A percentile compares a stretch with the other conserved stretches of the same genome.
These are phyloP conservation scores for Aegilops tauschii DNA, from an alignment of 176 grass and related monocot species.

Conservation along the genomic window DNA sequence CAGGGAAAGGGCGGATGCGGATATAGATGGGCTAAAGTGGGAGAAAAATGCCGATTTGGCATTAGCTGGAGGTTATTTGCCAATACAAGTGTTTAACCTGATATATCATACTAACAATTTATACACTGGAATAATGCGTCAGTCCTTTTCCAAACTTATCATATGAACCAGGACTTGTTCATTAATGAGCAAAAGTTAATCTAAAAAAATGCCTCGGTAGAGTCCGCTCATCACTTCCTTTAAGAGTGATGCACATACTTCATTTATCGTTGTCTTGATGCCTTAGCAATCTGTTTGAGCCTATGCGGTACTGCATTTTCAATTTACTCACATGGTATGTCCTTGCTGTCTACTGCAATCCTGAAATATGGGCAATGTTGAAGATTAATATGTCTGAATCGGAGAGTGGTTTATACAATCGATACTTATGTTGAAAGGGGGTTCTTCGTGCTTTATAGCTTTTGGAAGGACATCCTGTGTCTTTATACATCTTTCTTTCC, in stretches of 20 bases:
- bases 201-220: not conserved
- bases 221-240: not conserved
- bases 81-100: not conserved
- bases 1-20: not conserved
- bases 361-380: not conserved
- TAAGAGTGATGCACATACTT: not conserved
- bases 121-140: not conserved
- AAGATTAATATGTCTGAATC: not conserved
- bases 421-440: not conserved
- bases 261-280: constrained; percentile 3
- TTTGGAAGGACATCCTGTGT: not conserved
- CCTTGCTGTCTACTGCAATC: not conserved
- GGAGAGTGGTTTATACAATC: not conserved
- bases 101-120: not conserved
- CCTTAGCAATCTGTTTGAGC: not conserved
- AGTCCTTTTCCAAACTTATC: not conserved
- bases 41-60: not conserved
- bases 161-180: not conserved
- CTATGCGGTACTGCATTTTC: not conserved
- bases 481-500: too few relatives aligned
- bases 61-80: not conserved
- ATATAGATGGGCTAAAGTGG: not conserved
- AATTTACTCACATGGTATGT: not conserved
- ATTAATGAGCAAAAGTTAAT: not conserved
- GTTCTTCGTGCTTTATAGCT: not conserved